A percentile compares a stretch with the other conserved stretches of the same genome.
phyloP scores from a whole-genome alignment of 306 rosid genomes.

The Prunus mume region DNA sequence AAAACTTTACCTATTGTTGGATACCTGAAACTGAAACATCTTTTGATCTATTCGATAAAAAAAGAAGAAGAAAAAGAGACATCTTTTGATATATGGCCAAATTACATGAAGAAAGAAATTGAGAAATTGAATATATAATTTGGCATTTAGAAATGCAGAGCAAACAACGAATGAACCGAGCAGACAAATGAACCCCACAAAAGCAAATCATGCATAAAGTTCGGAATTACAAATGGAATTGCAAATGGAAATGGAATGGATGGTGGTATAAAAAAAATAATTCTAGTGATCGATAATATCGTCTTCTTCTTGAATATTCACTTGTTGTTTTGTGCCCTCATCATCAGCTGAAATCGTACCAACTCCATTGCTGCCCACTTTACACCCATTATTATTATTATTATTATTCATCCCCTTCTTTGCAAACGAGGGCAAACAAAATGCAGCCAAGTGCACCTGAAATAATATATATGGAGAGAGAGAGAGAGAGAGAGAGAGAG shows the following conservation, averaged over 20 bases:
- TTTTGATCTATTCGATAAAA: no score
- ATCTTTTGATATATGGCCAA: no score
- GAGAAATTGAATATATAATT: no score
- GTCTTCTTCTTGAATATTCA: background rate
- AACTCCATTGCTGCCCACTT: background rate
- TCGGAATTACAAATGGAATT: no score
- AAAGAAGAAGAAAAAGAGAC: no score
- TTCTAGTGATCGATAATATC: background rate
- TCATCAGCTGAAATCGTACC: background rate
- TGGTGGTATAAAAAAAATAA: background rate
- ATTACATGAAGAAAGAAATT: no score
- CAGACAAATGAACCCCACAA: no score
- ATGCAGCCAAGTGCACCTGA: constrained; percentile 64
- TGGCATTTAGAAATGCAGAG: no score
- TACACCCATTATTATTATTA: background rate
- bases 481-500: background rate
- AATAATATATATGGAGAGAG: background rate
- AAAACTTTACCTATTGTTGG: no score
- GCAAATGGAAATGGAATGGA: background rate
- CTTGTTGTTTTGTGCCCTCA: background rate
- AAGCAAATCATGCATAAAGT: no score
- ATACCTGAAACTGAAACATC: no score
- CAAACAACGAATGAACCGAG: no score
- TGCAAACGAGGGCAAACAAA: constrained; percentile 74
- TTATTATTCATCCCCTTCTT: constrained; percentile 26